These are phyloP conservation scores for Trapa bicornis DNA, from an alignment of 345 rosid genomes.

Conservation along the genomic window DNA sequence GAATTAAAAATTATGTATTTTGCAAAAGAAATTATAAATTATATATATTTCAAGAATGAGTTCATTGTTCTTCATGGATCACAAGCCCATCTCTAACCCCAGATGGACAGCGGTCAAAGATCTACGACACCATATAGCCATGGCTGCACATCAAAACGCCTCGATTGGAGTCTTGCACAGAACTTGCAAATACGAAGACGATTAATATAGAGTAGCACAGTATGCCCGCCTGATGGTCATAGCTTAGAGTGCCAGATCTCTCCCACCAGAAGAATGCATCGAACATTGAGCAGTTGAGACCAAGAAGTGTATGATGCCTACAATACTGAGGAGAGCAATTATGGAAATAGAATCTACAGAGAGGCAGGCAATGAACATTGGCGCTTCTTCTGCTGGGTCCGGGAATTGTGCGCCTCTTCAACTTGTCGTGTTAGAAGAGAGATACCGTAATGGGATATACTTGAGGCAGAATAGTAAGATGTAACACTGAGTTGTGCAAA, in stretches of 20 bases:
- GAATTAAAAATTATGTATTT: no score
- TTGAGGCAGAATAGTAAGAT: constrained; percentile 83
- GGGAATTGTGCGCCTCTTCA: constrained; percentile 48
- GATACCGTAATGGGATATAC: constrained; percentile 83
- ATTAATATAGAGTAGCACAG: no score
- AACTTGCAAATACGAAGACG: no score
- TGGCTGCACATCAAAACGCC: no score
- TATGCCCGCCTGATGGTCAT: no score
- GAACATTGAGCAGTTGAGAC: not conserved
- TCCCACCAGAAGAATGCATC: not conserved
- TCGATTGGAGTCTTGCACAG: no score
- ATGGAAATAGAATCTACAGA: not conserved
- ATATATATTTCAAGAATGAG: no score
- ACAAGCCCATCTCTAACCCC: no score
- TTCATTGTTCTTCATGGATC: no score
- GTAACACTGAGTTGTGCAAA: constrained; percentile 76
- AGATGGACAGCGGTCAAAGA: no score
- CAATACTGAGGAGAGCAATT: not conserved
- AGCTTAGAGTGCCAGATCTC: not conserved
- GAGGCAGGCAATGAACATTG: constrained; percentile 19
- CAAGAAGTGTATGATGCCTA: not conserved
- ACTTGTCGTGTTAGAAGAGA: constrained; percentile 64
- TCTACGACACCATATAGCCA: no score
- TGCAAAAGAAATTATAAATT: no score
- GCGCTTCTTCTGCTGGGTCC: constrained; percentile 28